Evolutionary conservation across 1,284 basidiomycete genomes (phyloP), one percentile per base, ranked within the genome.

Genomic region (Naganishia liquefaciens): DNA sequence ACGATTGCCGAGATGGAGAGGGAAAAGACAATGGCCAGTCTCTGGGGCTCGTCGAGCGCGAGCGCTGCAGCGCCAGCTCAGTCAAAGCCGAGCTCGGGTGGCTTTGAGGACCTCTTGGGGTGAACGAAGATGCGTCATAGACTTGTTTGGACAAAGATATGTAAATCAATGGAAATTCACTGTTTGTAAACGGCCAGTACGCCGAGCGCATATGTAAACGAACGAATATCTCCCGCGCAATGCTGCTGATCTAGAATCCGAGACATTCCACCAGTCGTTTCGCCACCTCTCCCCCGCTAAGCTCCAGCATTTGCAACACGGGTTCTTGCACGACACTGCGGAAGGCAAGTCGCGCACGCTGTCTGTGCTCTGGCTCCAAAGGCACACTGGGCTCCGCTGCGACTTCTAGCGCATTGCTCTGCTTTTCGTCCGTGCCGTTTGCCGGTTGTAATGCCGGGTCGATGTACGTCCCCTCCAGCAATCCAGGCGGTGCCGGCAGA

Each of bases 1-100:
- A 90, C 87, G 50, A 93, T 93, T 70, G 88, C 88, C 75, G 91
- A 92, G 74, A 75, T 94, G 71, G 88, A 91, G 79, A 87, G 86
- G 80, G 91, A 94, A 80, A 91, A 92, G 81, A 84, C 86, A 3
- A 84, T 84, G 73, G 85, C 86, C 40, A 84, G 84, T 19, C 84
- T 94, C 40, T 94, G 92, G 92, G 80, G 80, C 21, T 43, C 64
- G 17, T 46, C 51, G 19, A 37, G 4, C 19, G 21, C 19, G 30
- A 53, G 6, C 17, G 9, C 28, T 15, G 39, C 49, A 10, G 33
- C 57, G 23, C 25, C 44, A 19, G 44, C 54, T 37, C 53, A 49
- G 25, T 25, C 33, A n/a, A 54, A 54, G 49, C 21, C 52, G 33
- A 44, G 47, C 52, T 51, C 50, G 54, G 33, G 30, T 37, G 50